These are phyloP conservation scores for Alloteropsis semialata DNA, from an alignment of 176 grass and related monocot genomes.

Conservation along the genomic window DNA sequence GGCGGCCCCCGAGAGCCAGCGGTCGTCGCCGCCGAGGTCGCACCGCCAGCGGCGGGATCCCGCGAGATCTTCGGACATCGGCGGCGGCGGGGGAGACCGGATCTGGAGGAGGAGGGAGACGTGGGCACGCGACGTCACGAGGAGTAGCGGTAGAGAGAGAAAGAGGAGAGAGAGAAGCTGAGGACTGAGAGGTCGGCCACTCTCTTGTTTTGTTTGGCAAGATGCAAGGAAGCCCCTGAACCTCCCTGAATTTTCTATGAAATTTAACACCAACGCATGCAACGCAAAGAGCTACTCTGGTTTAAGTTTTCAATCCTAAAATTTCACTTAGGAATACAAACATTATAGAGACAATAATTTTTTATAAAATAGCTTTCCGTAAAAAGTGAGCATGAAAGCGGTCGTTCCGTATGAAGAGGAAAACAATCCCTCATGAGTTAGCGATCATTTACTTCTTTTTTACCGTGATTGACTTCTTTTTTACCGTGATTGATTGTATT, in stretches of 20 bases:
- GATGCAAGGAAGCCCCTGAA: not conserved
- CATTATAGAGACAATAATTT: not conserved
- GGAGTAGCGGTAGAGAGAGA: not conserved
- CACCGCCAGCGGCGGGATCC: constrained; percentile 45
- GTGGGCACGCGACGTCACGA: constrained; percentile 35
- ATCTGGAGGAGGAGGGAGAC: constrained; percentile 21
- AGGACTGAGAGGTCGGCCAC: constrained; percentile 19
- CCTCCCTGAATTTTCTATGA: not conserved
- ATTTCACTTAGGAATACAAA: no score
- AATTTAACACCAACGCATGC: not conserved
- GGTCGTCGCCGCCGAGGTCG: constrained; percentile 28
- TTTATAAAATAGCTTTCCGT: not conserved
- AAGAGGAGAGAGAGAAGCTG: not conserved
- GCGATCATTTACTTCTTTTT: no score
- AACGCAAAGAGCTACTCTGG: no score
- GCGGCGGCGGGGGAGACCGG: constrained; percentile 25
- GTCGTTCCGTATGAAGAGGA: not conserved
- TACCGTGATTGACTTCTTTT: no score
- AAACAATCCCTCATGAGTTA: not conserved
- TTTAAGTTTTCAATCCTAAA: no score
- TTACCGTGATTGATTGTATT: no score
- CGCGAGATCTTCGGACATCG: constrained; percentile 40
- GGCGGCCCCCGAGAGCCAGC: constrained; percentile 11
- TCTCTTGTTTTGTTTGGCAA: not conserved
- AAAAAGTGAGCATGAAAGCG: not conserved